Evolutionary conservation across 2,329 filamentous ascomycete genomes (phyloP).

Genomic region (Colletotrichum scovillei): DNA sequence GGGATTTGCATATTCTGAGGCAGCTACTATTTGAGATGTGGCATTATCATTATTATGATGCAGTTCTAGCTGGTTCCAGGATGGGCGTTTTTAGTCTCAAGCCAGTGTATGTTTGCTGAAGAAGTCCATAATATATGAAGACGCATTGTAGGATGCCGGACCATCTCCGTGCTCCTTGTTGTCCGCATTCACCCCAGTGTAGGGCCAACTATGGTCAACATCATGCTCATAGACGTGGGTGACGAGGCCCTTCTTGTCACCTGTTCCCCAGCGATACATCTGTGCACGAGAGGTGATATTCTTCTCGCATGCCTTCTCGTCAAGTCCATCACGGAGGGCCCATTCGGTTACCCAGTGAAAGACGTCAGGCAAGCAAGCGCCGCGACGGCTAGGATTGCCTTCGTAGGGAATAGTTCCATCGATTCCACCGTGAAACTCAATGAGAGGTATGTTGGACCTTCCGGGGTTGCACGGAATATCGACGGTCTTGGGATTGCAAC

Average conservation of each 20-base stretch:
- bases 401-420: conserved; percentile 59
- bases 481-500: conserved; percentile 49
- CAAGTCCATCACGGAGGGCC: conserved; percentile 46
- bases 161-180: conserved; percentile 32
- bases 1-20: not conserved
- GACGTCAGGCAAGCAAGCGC: conserved; percentile 57
- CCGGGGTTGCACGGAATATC: conserved; percentile 49
- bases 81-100: not conserved
- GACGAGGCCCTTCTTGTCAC: not conserved
- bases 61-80: not conserved
- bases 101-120: conserved; percentile 6
- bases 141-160: conserved; percentile 37
- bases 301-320: not conserved
- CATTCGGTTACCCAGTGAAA: conserved; percentile 52
- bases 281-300: conserved; percentile 1
- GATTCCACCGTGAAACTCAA: conserved; percentile 62
- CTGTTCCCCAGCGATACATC: conserved; percentile 10
- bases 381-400: conserved; percentile 52
- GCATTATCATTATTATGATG: too few relatives aligned
- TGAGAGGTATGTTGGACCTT: conserved; percentile 52
- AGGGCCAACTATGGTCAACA: conserved; percentile 37
- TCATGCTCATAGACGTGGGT: conserved; percentile 26
- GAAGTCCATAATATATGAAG: conserved; percentile 36
- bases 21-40: not conserved
- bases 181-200: conserved; percentile 31